Evolutionary conservation across 192 early-diverging fungal genomes (phyloP), one percentile per base, ranked within the genome.

Genomic region (Entophlyctis luteolus): DNA sequence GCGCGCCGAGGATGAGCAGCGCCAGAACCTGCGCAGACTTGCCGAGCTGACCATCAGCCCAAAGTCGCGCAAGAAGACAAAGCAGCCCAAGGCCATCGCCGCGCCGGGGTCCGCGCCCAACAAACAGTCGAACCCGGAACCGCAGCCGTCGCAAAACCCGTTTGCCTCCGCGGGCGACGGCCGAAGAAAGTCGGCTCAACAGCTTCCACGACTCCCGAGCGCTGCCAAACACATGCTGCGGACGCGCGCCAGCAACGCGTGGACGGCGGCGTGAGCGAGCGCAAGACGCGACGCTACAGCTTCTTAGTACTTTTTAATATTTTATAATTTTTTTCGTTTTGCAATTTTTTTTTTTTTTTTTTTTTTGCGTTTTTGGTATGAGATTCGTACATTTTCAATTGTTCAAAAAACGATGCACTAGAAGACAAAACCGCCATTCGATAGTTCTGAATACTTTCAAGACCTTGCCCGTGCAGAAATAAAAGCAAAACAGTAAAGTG

Each of bases 1-100:
- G 1, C 48, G 50, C 8, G 16, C 14, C 2, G 60, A 63, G 28
- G 46, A 63, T 33, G 60, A 49, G 47, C 46, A 63, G 46, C 60
- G 47, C 4, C 25, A 52, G 22, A 52, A 27, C 42, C n/a, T 10
- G 10, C 10, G 42, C 42, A n/a, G 10, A 45, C 12, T 10, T 45
- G 42, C 12, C n/a, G 42, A n/a, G n/a, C 12, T 10, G 10, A 45
- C 10, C 42, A 45, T 10, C 42, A 45, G n/a, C 42, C n/a, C 12
- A 45, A 45, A n/a, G 10, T 10, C 12, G 42, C 42, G 42, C 55
- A 56, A 34, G 36, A 33, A 34, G 55, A 56, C 16, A 42, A 12
- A 42, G 16, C 25, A 42, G 57, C 12, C 23, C 18, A 45, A 42
- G 57, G 20, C 34, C 37, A 23, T 5, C 5, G 12, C 57, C 12